Evolutionary conservation across 345 rosid genomes (phyloP), one percentile per base, ranked within the genome.

Genomic region (Carallia pectinifolia): DNA sequence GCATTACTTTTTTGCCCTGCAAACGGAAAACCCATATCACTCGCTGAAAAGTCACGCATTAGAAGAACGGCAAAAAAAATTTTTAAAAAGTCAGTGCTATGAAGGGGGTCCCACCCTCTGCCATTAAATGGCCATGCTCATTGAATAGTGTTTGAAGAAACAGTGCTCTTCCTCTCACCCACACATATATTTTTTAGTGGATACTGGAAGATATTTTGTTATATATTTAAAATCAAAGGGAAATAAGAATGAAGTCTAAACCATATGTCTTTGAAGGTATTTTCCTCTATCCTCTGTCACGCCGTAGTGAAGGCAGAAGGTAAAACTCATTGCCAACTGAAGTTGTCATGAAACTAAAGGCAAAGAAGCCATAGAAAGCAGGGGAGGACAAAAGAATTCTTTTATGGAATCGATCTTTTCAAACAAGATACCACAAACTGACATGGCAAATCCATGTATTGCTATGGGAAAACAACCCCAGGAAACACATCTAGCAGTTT

Each of bases 401-500:
- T 13, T 44, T 12, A 3, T 44, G 50, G 50, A 44, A 44, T 44
- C 10, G 50, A 44, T 23, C 1, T 55, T 27, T 30, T 9, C 13
- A 19, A 12, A 23, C 60, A 23, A 8, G 31, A 55, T 55, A 55
- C 59, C 59, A 38, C 36, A 39, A 37, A 55, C 7, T 53, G 36
- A 37, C 53, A 60, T 36, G 40, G 34, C 16, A 66, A 66, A 53
- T 34, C 27, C 40, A 48, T 6, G n/a, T 9, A 58, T 34, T 64
- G 15, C 6, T 36, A 63, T 6, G 19, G 44, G 0, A 23, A 88
- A 66, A 93, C 82, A 82, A 80, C 81, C 74, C 75, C 93, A 58
- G 98, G 98, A 84, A 89, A 75, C 68, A 91, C 90, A 83, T 88
- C 91, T 67, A 94, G 80, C 75, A 94, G 72, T 88, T 94, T 94